Evolutionary conservation across 495 filamentous ascomycete species (phyloP), one percentile per base, ranked within the genome.

Genomic region (Aspergillus sparsus): DNA sequence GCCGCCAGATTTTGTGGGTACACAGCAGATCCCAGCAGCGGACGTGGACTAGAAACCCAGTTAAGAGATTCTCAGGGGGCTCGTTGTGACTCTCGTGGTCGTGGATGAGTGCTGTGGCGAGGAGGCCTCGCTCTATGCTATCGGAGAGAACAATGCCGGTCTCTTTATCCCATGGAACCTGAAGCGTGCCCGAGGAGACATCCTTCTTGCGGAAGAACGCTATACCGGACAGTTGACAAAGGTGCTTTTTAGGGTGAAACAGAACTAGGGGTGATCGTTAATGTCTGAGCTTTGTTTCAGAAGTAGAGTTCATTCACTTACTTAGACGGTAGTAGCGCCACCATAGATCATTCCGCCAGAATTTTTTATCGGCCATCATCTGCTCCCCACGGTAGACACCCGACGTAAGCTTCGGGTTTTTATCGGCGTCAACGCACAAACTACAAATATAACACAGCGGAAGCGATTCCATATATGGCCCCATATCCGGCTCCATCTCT

Each of bases 111-210:
- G 55, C 55, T 31, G 55, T 57, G 7, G 55, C 55, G 31, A 49
- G 45, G 33, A 49, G 55, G n/a, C 31, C 32, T 49, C 41, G 3
- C 39, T 49, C 3, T 1, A 33, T 51, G 7, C 31, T 46, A 13
- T 51, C 34, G 18, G 55, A 58, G 15, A 16, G 18, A 1, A 58
- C 11, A 16, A 58, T 42, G n/a, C 34, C 42, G 8, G 55, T 50
- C n/a, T 51, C 33, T 36, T 58, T 36, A 51, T 58, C 34, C 55
- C 55, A 58, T 33, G 55, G 55, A 6, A 21, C 55, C 35, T 58
- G 55, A 35, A 33, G 55, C 13, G 55, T 58, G 18, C 42, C 9
- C 27, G 41, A 50, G 46, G 6, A 12, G n/a, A 15, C 4, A 11
- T 58, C 55, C 1, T 44, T 18, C 3, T 7, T 0, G 33, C 4